These are phyloP conservation scores for Naganishia kalamii DNA, from an alignment of 768 basidiomycete genomes.

Conservation along the genomic window DNA sequence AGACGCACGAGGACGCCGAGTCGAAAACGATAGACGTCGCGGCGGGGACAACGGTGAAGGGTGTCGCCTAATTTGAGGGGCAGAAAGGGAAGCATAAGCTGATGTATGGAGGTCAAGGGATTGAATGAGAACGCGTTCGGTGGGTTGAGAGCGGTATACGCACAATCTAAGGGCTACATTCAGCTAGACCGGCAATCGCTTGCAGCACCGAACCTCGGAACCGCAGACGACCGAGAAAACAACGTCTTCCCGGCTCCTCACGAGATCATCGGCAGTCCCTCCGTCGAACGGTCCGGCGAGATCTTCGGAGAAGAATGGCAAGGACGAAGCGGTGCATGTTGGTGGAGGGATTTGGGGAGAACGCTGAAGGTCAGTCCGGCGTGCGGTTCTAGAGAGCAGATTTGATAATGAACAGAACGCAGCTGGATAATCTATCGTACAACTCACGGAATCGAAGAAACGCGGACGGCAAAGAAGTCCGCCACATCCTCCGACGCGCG, in stretches of 20 bases:
- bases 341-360: too few species aligned
- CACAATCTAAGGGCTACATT: too few species aligned
- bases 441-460: neutral
- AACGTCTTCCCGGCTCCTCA: too few species aligned
- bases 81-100: neutral
- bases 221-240: too few species aligned
- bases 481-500: neutral
- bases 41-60: neutral
- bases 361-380: neutral
- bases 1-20: constrained; percentile 24
- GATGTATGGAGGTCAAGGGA: neutral
- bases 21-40: constrained; percentile 17
- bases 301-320: too few species aligned
- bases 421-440: neutral
- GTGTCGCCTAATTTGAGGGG: neutral
- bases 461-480: constrained; percentile 1
- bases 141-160: too few species aligned
- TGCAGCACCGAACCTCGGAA: too few species aligned
- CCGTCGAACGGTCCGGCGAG: too few species aligned
- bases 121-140: too few species aligned
- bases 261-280: too few species aligned
- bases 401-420: neutral
- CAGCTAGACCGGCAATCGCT: too few species aligned
- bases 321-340: too few species aligned
- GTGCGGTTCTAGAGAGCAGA: neutral